These are phyloP conservation scores for Hemileccinum impolitum DNA, from an alignment of 768 basidiomycete species.

Conservation along the genomic window DNA sequence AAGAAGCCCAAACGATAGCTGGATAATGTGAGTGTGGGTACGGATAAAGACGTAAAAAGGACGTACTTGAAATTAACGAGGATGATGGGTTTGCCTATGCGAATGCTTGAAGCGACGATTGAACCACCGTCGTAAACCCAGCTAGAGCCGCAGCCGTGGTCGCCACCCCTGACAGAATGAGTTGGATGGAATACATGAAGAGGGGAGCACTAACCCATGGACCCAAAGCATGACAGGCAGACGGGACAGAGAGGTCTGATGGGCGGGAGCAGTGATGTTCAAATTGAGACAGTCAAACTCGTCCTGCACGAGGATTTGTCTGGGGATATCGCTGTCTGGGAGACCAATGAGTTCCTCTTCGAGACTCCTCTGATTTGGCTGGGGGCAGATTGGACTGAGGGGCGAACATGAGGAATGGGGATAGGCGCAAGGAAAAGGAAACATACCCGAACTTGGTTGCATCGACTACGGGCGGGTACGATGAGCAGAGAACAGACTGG, in stretches of 20 bases:
- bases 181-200: slow-evolving; percentile 10
- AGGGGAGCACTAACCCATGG: slow-evolving; percentile 59
- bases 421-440: slow-evolving; percentile 6
- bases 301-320: slow-evolving; percentile 56
- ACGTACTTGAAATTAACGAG: slow-evolving; percentile 75
- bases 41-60: slow-evolving; percentile 16
- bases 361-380: slow-evolving; percentile 43
- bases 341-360: slow-evolving; percentile 66
- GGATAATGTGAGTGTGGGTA: slow-evolving; percentile 8
- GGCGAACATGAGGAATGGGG: slow-evolving; percentile 2
- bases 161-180: slow-evolving; percentile 53
- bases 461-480: slow-evolving; percentile 57
- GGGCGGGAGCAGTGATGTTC: slow-evolving; percentile 74
- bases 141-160: slow-evolving; percentile 68
- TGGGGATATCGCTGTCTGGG: slow-evolving; percentile 47
- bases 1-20: slow-evolving; percentile 78
- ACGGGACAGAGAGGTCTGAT: slow-evolving; percentile 47
- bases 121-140: slow-evolving; percentile 77
- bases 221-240: slow-evolving; percentile 83
- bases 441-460: slow-evolving; percentile 65
- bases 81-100: slow-evolving; percentile 61
- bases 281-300: slow-evolving; percentile 81
- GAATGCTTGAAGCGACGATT: slow-evolving; percentile 65
- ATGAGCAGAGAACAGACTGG: slow-evolving; percentile 59
- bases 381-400: slow-evolving; percentile 72